phyloP scores from a whole-genome alignment of 2,329 filamentous ascomycete species.

The Ophiosphaerella korrae region DNA sequence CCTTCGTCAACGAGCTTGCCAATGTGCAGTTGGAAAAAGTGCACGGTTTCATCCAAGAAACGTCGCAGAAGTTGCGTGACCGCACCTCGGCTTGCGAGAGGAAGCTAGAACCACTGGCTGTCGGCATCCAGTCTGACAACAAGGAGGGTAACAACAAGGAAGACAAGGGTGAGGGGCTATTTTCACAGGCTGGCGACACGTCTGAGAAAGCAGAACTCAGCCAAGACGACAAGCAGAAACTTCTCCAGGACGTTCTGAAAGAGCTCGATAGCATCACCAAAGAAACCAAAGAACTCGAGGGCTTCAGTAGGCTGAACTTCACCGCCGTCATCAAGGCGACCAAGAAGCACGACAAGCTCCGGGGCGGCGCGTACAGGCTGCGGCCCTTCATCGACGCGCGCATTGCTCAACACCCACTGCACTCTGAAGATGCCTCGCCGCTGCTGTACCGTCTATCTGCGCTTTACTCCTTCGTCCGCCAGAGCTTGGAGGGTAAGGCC shows the following conservation, averaged over 20 bases:
- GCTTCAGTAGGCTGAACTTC: slow-evolving; percentile 95
- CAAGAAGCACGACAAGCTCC: slow-evolving; percentile 97
- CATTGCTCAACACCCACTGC: slow-evolving; percentile 87
- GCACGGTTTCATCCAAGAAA: slow-evolving; percentile 82
- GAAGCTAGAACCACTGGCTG: slow-evolving; percentile 64
- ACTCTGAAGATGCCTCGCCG: slow-evolving; percentile 91
- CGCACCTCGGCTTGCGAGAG: slow-evolving; percentile 73
- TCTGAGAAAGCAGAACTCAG: slow-evolving; percentile 32
- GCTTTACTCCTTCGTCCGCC: slow-evolving; percentile 93
- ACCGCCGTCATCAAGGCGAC: slow-evolving; percentile 97
- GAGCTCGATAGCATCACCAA: slow-evolving; percentile 89
- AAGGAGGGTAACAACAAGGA: slow-evolving; percentile 15
- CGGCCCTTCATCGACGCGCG: slow-evolving; percentile 90
- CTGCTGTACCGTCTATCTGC: slow-evolving; percentile 86
- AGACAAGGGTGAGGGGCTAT: slow-evolving; percentile 15
- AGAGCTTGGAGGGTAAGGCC: slow-evolving; percentile 71
- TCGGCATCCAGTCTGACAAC: slow-evolving; percentile 36
- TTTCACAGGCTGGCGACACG: slow-evolving; percentile 22
- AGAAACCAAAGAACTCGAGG: slow-evolving; percentile 90
- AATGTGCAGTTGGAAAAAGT: slow-evolving; percentile 96
- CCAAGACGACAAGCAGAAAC: slow-evolving; percentile 53
- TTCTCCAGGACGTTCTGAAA: slow-evolving; percentile 72
- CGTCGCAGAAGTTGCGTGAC: slow-evolving; percentile 80
- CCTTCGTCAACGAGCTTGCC: slow-evolving; percentile 92
- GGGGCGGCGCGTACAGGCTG: slow-evolving; percentile 84